A percentile compares a stretch with the other conserved stretches of the same genome.
phyloP scores from a whole-genome alignment of 305 asterid species.

The Solanum aculeatissimum region DNA sequence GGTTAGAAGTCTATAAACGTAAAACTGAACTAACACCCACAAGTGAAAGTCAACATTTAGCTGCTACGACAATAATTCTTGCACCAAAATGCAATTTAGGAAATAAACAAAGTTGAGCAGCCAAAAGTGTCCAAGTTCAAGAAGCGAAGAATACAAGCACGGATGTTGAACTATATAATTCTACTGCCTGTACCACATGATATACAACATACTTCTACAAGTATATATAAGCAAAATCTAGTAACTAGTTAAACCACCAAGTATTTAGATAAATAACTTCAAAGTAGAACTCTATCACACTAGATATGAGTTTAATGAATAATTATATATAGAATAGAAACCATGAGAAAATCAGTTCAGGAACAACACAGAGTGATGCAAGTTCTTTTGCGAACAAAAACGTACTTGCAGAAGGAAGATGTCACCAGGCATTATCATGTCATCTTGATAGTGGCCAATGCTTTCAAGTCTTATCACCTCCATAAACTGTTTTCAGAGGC shows the following conservation, averaged over 20 bases:
- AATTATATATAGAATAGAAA: not conserved
- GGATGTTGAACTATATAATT: not conserved
- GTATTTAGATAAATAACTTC: not conserved
- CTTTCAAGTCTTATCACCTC: constrained; percentile 95
- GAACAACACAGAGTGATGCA: not conserved
- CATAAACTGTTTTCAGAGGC: constrained; percentile 48
- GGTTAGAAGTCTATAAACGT: not conserved
- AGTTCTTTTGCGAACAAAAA: not conserved
- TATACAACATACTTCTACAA: not conserved
- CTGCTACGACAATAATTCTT: not conserved
- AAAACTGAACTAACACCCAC: not conserved
- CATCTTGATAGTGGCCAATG: constrained; percentile 60
- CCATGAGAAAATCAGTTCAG: not conserved
- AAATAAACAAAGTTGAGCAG: not conserved
- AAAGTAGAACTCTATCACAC: not conserved
- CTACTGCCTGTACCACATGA: not conserved
- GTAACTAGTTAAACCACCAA: not conserved
- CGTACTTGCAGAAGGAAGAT: constrained; percentile 91
- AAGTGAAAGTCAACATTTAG: not conserved
- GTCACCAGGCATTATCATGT: constrained; percentile 68
- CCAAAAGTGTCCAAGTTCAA: not conserved
- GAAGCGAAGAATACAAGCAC: not conserved
- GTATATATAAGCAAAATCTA: not conserved
- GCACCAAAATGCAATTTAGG: not conserved
- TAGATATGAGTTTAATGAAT: not conserved